Evolutionary conservation across 169 alveolate species (phyloP), one percentile per base, ranked within the genome.

Genomic region (Plasmodium ovale): DNA sequence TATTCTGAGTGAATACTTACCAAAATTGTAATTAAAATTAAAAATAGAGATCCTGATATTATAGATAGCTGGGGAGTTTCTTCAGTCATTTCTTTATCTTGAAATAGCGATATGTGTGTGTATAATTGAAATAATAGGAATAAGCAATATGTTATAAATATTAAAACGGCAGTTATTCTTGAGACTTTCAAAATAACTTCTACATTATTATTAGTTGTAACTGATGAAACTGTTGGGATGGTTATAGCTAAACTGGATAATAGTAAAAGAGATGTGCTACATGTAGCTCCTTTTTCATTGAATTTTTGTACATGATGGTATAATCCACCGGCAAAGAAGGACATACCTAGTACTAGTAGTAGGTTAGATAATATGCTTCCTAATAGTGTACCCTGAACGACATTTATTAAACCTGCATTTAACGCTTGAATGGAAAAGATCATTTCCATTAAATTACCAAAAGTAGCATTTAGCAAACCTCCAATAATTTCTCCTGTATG

Each of bases 381-480:
- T 84, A 96, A 59, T 54, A 96, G 72, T 23, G 97, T 94, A 16
- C 97, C 98, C 89, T 96, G 96, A n/a, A 95, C 97, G 39, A 95
- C 96, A 25, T 92, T 91, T n/a, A 95, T 71, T 51, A 92, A 65
- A 9, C 96, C 96, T 92, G 93, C 91, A 54, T 59, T 68, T 67
- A 77, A 87, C 7, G 95, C 94, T 94, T 96, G 97, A 25, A 96
- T 93, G 27, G 97, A 90, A 72, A 96, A 87, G 58, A 96, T 96
- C 96, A 95, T 94, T 84, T 96, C 98, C 58, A 95, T 96, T 2
- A 97, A 97, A 88, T 96, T 96, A 37, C 98, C 98, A 79, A 96
- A 96, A 3, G 97, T 94, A 14, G 98, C 98, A 72, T 96, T 96
- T 79, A 96, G 65, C 68, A 96, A 93, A 1, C 98, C 98, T 10